phyloP scores from a whole-genome alignment of 495 filamentous ascomycete species.

The Aspergillus baeticus region DNA sequence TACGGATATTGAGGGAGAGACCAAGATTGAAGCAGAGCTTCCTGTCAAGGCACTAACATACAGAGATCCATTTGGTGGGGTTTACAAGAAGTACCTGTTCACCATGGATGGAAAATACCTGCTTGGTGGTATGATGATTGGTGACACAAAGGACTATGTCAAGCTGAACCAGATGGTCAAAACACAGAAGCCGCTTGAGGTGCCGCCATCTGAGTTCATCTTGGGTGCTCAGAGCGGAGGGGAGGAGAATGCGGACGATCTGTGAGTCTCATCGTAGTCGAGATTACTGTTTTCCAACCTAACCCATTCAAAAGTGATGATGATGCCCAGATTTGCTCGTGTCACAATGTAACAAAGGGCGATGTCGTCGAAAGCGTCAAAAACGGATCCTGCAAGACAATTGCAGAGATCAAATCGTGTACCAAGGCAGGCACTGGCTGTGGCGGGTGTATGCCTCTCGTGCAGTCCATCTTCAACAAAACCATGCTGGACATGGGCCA shows the following conservation, averaged over 20 bases:
- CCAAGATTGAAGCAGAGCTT: constrained; percentile 40
- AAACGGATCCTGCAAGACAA: constrained; percentile 78
- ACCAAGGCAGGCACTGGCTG: constrained; percentile 96
- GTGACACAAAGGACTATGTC: constrained; percentile 91
- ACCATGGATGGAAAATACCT: constrained; percentile 90
- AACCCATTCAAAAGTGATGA: constrained; percentile 55
- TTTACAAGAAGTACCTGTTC: constrained; percentile 97
- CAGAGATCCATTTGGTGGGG: constrained; percentile 88
- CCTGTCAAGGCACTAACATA: constrained; percentile 86
- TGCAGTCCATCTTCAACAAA: constrained; percentile 90
- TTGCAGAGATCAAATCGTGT: constrained; percentile 87
- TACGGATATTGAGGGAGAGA: constrained; percentile 22
- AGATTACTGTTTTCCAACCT: neutral
- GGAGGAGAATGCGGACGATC: constrained; percentile 68
- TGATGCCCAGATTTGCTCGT: constrained; percentile 91
- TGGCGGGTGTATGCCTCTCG: constrained; percentile 90
- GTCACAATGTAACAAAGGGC: constrained; percentile 93
- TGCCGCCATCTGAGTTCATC: constrained; percentile 88
- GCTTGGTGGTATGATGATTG: constrained; percentile 98
- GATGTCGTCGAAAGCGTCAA: constrained; percentile 75
- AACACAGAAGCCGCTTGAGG: constrained; percentile 75
- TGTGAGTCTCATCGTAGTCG: constrained; percentile 42
- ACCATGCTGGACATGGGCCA: constrained; percentile 88
- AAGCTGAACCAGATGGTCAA: constrained; percentile 95
- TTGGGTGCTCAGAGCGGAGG: constrained; percentile 73